These are phyloP conservation scores for Stachybotrys echinatus DNA, from an alignment of 2,329 filamentous ascomycete genomes.

Conservation along the genomic window DNA sequence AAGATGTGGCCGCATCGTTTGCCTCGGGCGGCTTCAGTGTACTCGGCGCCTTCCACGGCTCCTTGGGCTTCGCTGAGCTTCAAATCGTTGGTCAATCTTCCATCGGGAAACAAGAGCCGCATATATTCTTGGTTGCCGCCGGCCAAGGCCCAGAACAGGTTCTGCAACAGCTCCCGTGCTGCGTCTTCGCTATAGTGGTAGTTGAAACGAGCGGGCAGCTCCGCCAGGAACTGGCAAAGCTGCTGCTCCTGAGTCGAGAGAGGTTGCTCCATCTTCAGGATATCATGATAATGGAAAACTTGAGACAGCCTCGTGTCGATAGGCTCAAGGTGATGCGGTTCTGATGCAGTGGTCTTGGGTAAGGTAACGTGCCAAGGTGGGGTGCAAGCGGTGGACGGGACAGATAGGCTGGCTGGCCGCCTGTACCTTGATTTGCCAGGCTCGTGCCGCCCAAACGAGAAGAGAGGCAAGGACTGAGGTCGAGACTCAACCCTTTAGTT, in stretches of 20 bases:
- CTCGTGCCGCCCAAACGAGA: background rate
- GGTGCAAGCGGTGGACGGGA: background rate
- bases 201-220: conserved; percentile 66
- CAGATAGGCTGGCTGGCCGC: background rate
- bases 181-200: conserved; percentile 74
- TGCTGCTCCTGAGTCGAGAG: conserved; percentile 69
- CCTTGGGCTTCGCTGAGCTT: conserved; percentile 85
- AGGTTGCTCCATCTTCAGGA: conserved; percentile 41
- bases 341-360: background rate
- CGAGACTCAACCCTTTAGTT: too few relatives aligned
- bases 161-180: conserved; percentile 64
- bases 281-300: conserved; percentile 19
- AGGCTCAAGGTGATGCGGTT: background rate
- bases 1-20: conserved; percentile 98
- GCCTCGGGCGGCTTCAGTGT: conserved; percentile 83
- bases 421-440: background rate
- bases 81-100: conserved; percentile 59
- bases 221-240: conserved; percentile 77
- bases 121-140: conserved; percentile 70
- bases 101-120: conserved; percentile 74
- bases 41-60: conserved; percentile 89
- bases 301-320: background rate
- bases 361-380: background rate
- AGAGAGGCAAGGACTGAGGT: background rate
- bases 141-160: conserved; percentile 83